phyloP scores from a whole-genome alignment of 306 rosid genomes.

The Potentilla sterilis region DNA sequence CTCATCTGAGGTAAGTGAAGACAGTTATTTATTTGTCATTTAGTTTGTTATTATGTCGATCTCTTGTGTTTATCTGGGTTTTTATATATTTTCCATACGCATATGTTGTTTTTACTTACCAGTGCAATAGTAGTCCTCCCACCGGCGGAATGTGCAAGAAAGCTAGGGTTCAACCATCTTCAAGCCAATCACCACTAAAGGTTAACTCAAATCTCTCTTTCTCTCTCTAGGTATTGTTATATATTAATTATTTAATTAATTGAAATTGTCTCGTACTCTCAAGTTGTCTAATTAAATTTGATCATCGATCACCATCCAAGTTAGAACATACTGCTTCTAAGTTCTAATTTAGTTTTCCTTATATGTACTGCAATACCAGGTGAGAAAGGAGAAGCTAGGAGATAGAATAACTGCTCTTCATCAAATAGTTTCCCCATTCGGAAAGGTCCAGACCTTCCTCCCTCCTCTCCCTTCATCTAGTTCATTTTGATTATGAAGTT shows the following conservation, averaged over 20 bases:
- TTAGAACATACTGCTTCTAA: background rate
- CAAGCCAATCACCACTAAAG: constrained; percentile 75
- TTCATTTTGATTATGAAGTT: background rate
- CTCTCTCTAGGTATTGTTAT: background rate
- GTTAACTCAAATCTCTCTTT: constrained; percentile 27
- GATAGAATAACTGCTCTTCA: constrained; percentile 88
- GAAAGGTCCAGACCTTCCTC: constrained; percentile 50
- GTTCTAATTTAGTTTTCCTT: background rate
- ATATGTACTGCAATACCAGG: constrained; percentile 36
- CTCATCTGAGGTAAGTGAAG: constrained; percentile 49
- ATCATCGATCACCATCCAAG: background rate
- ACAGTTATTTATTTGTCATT: background rate
- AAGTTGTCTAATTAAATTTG: background rate
- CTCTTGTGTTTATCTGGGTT: background rate
- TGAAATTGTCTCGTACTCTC: background rate
- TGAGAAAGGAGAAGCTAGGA: constrained; percentile 88
- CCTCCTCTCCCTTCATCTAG: background rate
- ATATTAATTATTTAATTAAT: background rate
- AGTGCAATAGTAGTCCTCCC: constrained; percentile 57
- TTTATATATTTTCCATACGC: background rate
- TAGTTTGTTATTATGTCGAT: background rate
- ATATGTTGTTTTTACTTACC: constrained; percentile 3
- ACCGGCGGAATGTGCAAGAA: constrained; percentile 54
- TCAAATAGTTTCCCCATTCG: constrained; percentile 88
- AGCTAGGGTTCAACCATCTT: constrained; percentile 68